Evolutionary conservation across 805 yeast species (phyloP).

Genomic region (Hanseniaspora occidentalis): DNA sequence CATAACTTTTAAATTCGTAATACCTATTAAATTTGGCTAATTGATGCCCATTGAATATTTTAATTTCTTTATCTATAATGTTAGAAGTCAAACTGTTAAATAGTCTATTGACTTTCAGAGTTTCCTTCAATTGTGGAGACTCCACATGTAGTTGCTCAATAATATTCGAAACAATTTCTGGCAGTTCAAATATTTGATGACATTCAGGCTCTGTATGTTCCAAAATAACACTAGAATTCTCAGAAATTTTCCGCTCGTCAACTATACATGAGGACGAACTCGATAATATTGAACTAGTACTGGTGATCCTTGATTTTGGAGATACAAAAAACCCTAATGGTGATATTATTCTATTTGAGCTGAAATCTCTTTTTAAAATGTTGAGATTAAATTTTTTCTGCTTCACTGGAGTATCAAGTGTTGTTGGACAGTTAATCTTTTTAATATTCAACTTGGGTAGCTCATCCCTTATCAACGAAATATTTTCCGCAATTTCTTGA

Average conservation of each 20-base stretch:
- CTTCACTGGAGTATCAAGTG: not conserved
- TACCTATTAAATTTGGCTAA: not conserved
- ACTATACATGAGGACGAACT: not conserved
- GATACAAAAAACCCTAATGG: not conserved
- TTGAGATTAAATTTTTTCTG: not conserved
- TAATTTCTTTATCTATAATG: not conserved
- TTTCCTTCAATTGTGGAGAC: not conserved
- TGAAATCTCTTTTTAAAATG: not conserved
- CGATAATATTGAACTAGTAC: not conserved
- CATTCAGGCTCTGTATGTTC: not conserved
- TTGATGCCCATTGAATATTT: not conserved
- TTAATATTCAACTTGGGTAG: not conserved
- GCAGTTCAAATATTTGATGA: conserved; percentile 50
- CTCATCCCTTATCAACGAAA: no score
- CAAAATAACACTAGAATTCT: not conserved
- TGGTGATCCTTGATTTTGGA: not conserved
- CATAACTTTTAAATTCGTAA: not conserved
- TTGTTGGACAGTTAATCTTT: not conserved
- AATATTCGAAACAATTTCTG: conserved; percentile 49
- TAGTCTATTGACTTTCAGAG: not conserved
- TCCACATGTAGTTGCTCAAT: not conserved
- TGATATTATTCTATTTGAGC: not conserved
- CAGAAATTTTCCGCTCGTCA: not conserved
- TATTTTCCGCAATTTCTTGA: not conserved
- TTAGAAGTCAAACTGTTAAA: not conserved